Conservation (phyloP, 164 flowering plant genomes). For the Malania oleifera region DNA sequence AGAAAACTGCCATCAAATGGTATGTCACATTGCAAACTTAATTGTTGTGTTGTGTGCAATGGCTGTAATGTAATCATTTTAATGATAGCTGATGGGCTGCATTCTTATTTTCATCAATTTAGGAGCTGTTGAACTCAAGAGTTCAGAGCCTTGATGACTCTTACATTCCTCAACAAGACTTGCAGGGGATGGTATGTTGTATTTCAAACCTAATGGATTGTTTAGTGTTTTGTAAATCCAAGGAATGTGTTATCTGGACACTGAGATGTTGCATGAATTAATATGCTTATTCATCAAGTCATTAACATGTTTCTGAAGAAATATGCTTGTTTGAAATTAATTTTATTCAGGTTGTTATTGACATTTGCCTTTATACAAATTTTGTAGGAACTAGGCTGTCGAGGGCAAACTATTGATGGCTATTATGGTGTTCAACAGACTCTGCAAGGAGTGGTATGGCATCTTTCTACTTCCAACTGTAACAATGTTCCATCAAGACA, state of each 20-base stretch:
- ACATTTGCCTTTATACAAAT: background rate
- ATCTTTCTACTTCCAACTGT: background rate
- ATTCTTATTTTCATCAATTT: background rate
- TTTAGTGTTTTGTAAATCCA: too few relatives aligned
- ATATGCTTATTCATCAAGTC: too few relatives aligned
- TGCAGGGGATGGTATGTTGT: constrained; percentile 14
- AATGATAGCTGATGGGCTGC: background rate
- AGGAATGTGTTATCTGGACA: too few relatives aligned
- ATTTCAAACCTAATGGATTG: too few relatives aligned
- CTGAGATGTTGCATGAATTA: background rate
- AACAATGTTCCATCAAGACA: too few relatives aligned
- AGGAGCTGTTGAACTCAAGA: constrained; percentile 19
- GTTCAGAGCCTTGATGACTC: constrained; percentile 10
- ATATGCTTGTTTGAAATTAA: background rate
- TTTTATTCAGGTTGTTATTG: background rate
- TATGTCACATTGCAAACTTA: constrained; percentile 5
- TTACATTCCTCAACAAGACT: constrained; percentile 20
- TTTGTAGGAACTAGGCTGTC: constrained; percentile 13
- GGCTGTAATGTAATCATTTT: background rate
- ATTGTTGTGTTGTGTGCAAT: background rate
- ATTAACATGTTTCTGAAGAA: too few relatives aligned
- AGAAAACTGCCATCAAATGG: constrained; percentile 20
- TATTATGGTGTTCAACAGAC: constrained; percentile 15
- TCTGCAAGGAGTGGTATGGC: constrained; percentile 14
- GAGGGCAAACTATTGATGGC: constrained; percentile 15